These are phyloP conservation scores for Aspergillus ostianus DNA, from an alignment of 495 filamentous ascomycete species.

Conservation along the genomic window DNA sequence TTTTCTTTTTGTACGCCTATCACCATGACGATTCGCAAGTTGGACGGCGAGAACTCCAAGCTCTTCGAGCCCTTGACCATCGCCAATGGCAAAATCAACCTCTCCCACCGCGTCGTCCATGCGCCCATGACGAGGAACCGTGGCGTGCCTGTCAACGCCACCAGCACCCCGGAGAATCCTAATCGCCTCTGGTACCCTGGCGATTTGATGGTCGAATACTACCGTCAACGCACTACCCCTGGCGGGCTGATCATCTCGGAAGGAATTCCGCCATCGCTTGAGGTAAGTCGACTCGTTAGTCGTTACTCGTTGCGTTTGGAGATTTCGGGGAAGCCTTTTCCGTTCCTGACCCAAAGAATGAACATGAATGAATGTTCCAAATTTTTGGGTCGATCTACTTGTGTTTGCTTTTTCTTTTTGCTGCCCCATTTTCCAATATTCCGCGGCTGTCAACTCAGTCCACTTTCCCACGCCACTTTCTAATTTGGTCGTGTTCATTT, in stretches of 20 bases:
- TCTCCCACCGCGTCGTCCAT: slow-evolving; percentile 54
- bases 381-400: neutral
- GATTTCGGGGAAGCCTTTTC: neutral
- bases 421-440: neutral
- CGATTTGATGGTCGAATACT: slow-evolving; percentile 52
- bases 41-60: slow-evolving; percentile 24
- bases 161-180: slow-evolving; percentile 39
- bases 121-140: slow-evolving; percentile 57
- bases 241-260: slow-evolving; percentile 57
- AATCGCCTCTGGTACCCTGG: slow-evolving; percentile 48
- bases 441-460: neutral
- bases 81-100: slow-evolving; percentile 44
- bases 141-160: slow-evolving; percentile 35
- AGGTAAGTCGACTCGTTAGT: slow-evolving; percentile 22
- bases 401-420: neutral
- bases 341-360: too few species aligned
- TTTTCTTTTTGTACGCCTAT: neutral
- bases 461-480: neutral
- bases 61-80: slow-evolving; percentile 57
- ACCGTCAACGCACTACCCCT: slow-evolving; percentile 49
- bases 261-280: slow-evolving; percentile 50
- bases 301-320: neutral
- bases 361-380: neutral
- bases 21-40: slow-evolving; percentile 29
- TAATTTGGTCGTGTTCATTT: neutral